Conservation (phyloP, 176 grass and related monocot species). For the Aegilops tauschii region DNA sequence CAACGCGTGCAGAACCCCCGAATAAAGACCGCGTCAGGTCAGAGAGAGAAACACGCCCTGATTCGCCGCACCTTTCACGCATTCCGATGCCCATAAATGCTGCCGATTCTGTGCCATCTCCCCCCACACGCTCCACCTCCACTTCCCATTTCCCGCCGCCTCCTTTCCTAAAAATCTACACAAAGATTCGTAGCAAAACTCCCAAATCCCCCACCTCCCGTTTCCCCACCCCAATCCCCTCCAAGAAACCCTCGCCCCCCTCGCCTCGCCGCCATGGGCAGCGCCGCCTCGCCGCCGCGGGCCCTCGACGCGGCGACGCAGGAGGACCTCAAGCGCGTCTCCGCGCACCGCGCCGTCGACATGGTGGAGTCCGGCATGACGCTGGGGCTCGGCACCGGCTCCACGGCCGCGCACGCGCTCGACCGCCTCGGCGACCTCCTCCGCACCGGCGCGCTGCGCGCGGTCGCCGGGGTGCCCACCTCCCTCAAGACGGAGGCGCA, state of each 20-base stretch:
- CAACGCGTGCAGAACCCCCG: too few relatives aligned
- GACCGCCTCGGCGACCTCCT: constrained; percentile 58
- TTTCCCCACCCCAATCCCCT: not conserved
- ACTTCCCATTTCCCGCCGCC: constrained; percentile 16
- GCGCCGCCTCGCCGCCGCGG: constrained; percentile 40
- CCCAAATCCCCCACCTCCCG: not conserved
- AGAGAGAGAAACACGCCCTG: not conserved
- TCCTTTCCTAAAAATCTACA: not conserved
- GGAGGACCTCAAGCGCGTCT: constrained; percentile 69
- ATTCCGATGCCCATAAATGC: constrained; percentile 38
- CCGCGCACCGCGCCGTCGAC: constrained; percentile 54
- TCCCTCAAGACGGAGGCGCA: constrained; percentile 60
- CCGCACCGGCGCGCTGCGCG: constrained; percentile 1
- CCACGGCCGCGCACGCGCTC: constrained; percentile 67
- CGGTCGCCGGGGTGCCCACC: constrained; percentile 56
- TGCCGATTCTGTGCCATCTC: not conserved
- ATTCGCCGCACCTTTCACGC: constrained; percentile 17
- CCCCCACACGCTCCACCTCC: not conserved
- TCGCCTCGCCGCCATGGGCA: constrained; percentile 37
- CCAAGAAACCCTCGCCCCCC: not conserved
- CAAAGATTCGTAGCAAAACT: not conserved
- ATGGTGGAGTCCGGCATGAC: constrained; percentile 47
- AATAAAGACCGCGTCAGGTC: not conserved
- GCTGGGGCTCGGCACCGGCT: constrained; percentile 74
- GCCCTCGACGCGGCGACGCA: constrained; percentile 28